A percentile compares a stretch with the other conserved stretches of the same genome.
Conservation (phyloP, 148 eudicot species). For the Chenopodium quinoa region DNA sequence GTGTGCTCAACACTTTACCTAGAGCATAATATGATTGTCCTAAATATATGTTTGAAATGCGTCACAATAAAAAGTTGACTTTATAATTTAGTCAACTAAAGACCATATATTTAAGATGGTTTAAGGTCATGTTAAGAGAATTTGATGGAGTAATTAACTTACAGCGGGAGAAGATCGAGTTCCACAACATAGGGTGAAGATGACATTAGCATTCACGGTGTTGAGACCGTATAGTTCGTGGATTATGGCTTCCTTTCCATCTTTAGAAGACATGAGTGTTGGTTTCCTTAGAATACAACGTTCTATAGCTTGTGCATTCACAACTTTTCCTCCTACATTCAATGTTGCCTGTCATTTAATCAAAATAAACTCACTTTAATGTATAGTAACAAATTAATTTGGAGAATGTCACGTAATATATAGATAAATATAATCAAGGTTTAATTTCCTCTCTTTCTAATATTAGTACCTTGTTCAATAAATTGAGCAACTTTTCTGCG, state of each 20-base stretch:
- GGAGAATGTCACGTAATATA: not conserved
- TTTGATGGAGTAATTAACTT: conserved; percentile 24
- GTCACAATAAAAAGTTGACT: too few relatives aligned
- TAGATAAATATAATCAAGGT: too few relatives aligned
- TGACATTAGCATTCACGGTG: conserved; percentile 60
- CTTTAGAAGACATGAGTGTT: conserved; percentile 18
- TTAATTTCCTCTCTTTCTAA: not conserved
- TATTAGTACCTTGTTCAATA: conserved; percentile 70
- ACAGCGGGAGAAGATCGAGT: conserved; percentile 96
- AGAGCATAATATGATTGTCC: too few relatives aligned
- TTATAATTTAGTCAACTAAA: too few relatives aligned
- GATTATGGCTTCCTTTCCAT: conserved; percentile 55
- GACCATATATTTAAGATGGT: too few relatives aligned
- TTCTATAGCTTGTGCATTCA: conserved; percentile 87
- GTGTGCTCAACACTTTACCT: too few relatives aligned
- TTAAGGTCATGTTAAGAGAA: not conserved
- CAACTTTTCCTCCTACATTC: conserved; percentile 70
- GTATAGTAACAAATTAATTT: not conserved
- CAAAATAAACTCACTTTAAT: not conserved
- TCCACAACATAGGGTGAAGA: conserved; percentile 80
- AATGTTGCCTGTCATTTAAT: conserved; percentile 60
- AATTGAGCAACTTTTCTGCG: conserved; percentile 53
- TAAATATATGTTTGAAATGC: not conserved
- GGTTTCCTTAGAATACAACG: conserved; percentile 71
- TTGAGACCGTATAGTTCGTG: conserved; percentile 64